Conservation (phyloP, 108 stramenopile genomes). For the Pseudonitzschia multistriata region DNA sequence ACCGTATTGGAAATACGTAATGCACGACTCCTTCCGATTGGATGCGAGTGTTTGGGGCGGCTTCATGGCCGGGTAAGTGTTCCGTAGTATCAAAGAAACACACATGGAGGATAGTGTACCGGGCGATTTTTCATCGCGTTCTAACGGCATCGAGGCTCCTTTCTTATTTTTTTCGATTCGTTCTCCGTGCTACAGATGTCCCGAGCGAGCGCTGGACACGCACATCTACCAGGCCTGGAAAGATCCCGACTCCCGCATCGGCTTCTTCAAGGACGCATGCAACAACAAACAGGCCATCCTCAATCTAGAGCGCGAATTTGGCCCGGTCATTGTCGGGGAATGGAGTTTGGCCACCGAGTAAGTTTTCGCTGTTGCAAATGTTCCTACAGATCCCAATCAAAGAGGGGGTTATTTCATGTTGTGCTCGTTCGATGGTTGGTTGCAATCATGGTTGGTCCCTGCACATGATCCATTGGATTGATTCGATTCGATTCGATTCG, state of each 20-base stretch:
- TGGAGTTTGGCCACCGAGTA: slow-evolving; percentile 90
- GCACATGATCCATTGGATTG: not conserved
- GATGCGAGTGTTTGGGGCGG: slow-evolving; percentile 87
- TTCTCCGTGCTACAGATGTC: slow-evolving; percentile 48
- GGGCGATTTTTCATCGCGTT: not conserved
- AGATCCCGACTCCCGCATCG: slow-evolving; percentile 71
- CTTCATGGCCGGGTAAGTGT: slow-evolving; percentile 78
- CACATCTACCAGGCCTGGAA: slow-evolving; percentile 95
- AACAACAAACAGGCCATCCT: slow-evolving; percentile 65
- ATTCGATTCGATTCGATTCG: not conserved
- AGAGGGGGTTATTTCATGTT: too few species aligned
- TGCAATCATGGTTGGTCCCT: too few species aligned
- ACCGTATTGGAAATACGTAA: slow-evolving; percentile 92
- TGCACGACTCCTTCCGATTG: slow-evolving; percentile 94
- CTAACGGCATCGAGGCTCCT: not conserved
- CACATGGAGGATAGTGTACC: not conserved
- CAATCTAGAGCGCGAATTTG: slow-evolving; percentile 79
- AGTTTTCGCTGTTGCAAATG: slow-evolving; percentile 36
- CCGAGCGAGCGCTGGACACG: slow-evolving; percentile 86
- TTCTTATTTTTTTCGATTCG: not conserved
- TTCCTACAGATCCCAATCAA: slow-evolving; percentile 41
- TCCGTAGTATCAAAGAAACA: not conserved
- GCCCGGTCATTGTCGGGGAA: slow-evolving; percentile 90
- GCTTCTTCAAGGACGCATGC: slow-evolving; percentile 83
- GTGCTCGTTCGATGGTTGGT: too few species aligned